Evolutionary conservation across 768 basidiomycete genomes (phyloP).

Genomic region (Suillus americanus): DNA sequence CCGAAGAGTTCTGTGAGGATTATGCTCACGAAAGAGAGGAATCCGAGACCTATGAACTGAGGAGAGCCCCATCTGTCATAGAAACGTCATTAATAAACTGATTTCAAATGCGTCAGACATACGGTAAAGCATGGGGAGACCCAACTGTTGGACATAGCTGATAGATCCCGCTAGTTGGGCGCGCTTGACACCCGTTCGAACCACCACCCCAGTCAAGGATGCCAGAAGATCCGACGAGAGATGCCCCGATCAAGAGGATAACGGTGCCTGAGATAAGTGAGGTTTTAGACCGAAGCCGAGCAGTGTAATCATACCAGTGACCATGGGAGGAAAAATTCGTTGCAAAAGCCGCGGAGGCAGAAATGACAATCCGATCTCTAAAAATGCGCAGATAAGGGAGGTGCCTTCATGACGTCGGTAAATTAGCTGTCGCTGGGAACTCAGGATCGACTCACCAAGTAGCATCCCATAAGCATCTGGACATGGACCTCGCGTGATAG

Average conservation of each 20-base stretch:
- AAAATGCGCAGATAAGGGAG: slow-evolving; percentile 72
- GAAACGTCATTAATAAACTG: background rate
- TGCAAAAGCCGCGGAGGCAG: slow-evolving; percentile 62
- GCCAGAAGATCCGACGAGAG: slow-evolving; percentile 72
- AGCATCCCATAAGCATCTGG: slow-evolving; percentile 82
- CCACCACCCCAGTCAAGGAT: slow-evolving; percentile 85
- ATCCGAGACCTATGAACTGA: slow-evolving; percentile 84
- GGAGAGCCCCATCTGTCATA: slow-evolving; percentile 70
- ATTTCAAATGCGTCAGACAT: slow-evolving; percentile 19
- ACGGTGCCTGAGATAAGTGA: slow-evolving; percentile 54
- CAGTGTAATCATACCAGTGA: slow-evolving; percentile 51
- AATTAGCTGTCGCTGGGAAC: background rate
- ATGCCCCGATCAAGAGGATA: slow-evolving; percentile 77
- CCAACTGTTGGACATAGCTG: slow-evolving; percentile 67
- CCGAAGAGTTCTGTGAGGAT: slow-evolving; percentile 82
- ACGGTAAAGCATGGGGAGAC: slow-evolving; percentile 70
- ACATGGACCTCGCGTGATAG: slow-evolving; percentile 56
- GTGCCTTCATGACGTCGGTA: slow-evolving; percentile 47
- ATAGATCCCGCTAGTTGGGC: slow-evolving; percentile 68
- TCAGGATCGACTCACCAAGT: slow-evolving; percentile 45
- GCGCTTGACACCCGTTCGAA: slow-evolving; percentile 62
- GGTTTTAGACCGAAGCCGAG: background rate
- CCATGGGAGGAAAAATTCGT: slow-evolving; percentile 75
- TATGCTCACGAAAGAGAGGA: slow-evolving; percentile 77
- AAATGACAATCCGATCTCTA: slow-evolving; percentile 80